A percentile compares a stretch with the other conserved stretches of the same genome.
These are phyloP conservation scores for Pleurotus salmoneostramineus DNA, from an alignment of 768 basidiomycete species.

Conservation along the genomic window DNA sequence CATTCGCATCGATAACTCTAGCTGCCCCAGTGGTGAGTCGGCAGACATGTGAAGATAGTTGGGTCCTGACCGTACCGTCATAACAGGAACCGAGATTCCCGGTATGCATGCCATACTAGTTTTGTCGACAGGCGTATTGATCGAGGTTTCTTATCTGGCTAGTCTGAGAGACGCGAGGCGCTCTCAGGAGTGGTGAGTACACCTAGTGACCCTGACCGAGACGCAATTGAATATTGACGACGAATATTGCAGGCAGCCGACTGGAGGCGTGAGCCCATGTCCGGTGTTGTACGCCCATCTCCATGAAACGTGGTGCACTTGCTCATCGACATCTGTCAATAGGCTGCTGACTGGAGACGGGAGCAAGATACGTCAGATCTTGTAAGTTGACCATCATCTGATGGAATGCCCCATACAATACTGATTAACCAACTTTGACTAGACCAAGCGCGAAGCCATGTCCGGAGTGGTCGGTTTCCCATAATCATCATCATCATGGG, in stretches of 20 bases:
- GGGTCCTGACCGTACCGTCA: not conserved
- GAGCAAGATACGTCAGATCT: not conserved
- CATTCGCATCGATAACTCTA: not conserved
- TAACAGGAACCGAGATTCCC: slow-evolving; percentile 3
- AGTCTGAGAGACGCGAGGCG: slow-evolving; percentile 3
- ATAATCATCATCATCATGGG: not conserved
- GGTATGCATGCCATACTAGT: not conserved
- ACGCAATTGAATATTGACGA: not conserved
- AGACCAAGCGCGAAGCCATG: not conserved
- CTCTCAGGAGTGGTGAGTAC: not conserved
- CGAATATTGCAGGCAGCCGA: not conserved
- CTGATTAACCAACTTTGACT: not conserved
- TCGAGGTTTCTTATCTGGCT: not conserved
- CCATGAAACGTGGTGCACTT: not conserved
- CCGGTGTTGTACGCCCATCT: not conserved
- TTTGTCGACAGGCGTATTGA: not conserved
- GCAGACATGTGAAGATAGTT: not conserved
- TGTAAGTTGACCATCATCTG: not conserved
- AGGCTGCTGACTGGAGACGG: slow-evolving; percentile 1
- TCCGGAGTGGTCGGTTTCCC: not conserved
- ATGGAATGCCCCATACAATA: not conserved
- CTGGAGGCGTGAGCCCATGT: not conserved
- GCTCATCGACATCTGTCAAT: not conserved
- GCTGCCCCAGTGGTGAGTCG: slow-evolving; percentile 4
- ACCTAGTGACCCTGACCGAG: not conserved